Base-by-base conservation (phyloP, 495 filamentous ascomycete species). In the Aspergillus carlsbadensis region DNA sequence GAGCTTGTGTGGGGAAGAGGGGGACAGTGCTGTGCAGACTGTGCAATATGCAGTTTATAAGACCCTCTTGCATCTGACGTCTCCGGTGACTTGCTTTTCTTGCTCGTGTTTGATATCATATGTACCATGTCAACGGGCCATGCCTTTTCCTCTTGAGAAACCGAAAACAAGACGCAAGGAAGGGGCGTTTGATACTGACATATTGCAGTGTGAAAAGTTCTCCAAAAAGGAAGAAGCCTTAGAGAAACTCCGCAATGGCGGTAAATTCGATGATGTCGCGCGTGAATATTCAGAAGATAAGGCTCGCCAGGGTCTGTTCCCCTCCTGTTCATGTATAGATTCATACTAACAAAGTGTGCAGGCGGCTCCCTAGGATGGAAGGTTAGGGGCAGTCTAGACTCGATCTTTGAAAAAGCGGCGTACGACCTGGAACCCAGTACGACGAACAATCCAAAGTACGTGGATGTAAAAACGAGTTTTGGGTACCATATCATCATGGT, bases 401-500 rank as follows among this genome's bases (percentile, higher is more conserved):
- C 82, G 5, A 80, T 82, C 8, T 97, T 96, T 65, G 91, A 94
- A 66, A 85, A 86, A 63, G 85, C 85, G 5, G 92, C 91, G 10
- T 96, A 87, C 63, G 85, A 85, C 20, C 77, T 97, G 36, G 87
- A 90, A 60, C 76, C 84, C 0, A 92, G 88, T 67, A 87, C 87
- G 18, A 90, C 86, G n/a, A 80, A 66, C 11, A 89, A 78, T 55
- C 90, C 92, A 6, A 87, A 86, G 64, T 89, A 81, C 66, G 89
- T 73, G 13, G 89, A 95, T 73, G 87, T 84, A 29, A 96, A 95
- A 77, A 93, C 91, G 3, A 77, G 79, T 8, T 86, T 86, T 74
- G 92, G 92, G n/a, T 96, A 96, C 78, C 92, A 97, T 72, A 85
- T 96, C 51, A 86, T 96, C 54, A 94, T 96, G 86, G 90, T 96